Evolutionary conservation across 2,329 filamentous ascomycete genomes (phyloP), one percentile per base, ranked within the genome.

Genomic region (Xylariomycetidae sp.): DNA sequence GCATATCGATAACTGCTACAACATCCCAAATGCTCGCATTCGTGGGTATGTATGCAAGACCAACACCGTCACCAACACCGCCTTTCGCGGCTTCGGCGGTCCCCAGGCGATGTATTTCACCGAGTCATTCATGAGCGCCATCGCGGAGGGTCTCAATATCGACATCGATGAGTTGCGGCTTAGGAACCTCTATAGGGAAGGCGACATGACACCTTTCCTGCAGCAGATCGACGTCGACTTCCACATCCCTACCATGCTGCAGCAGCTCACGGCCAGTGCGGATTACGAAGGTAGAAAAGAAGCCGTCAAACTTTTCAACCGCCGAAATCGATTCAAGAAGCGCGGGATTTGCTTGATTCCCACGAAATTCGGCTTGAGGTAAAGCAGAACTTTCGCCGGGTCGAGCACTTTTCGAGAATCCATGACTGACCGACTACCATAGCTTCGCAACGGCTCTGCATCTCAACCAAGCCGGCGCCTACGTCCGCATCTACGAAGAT

Each of bases 401-500:
- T n/a, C n/a, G n/a, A n/a, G n/a, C n/a, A n/a, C n/a, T n/a, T n/a
- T n/a, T n/a, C n/a, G n/a, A n/a, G n/a, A n/a, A n/a, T n/a, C n/a
- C n/a, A n/a, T n/a, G n/a, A n/a, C n/a, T n/a, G n/a, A n/a, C n/a
- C n/a, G n/a, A n/a, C n/a, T 27, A 15, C 27, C 4, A 19, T 16
- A 47, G 44, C 3, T 97, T 94, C 30, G 44, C 44, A 60, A 96
- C 89, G 0, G 90, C 90, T 0, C 70, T 95, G 5, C 95, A 94
- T 67, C 72, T 96, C 46, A 97, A 97, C 62, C 90, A 97, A 57
- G 89, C 90, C 4, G 89, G 88, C 34, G 88, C 89, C 1, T 68
- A 96, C 25, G 88, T 97, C 1, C 90, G 96, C 60, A 89, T 96
- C 43, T 96, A 97, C 58, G 89, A 95, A 56, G 90, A 97, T 46